Conservation (phyloP, 352 stramenopile species). For the Globisporangium ultimum region DNA sequence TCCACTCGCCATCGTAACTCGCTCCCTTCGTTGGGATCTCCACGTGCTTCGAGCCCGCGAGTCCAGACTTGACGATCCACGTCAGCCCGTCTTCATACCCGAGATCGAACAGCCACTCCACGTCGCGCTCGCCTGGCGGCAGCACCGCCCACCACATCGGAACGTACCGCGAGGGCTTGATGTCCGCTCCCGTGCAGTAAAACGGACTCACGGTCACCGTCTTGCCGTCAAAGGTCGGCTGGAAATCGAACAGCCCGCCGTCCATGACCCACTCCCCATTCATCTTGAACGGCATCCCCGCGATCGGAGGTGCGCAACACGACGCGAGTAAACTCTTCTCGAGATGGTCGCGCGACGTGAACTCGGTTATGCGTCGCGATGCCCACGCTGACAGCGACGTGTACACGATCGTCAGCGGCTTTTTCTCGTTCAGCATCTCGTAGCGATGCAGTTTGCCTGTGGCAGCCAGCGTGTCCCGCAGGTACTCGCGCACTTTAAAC, state of each 20-base stretch:
- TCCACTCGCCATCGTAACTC: slow-evolving; percentile 54
- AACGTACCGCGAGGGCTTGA: slow-evolving; percentile 88
- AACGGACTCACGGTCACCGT: slow-evolving; percentile 84
- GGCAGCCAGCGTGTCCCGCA: slow-evolving; percentile 41
- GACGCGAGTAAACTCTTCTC: slow-evolving; percentile 65
- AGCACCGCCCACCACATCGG: slow-evolving; percentile 86
- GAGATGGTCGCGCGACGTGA: slow-evolving; percentile 64
- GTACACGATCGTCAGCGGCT: slow-evolving; percentile 62
- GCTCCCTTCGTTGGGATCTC: slow-evolving; percentile 55
- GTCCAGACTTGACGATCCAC: slow-evolving; percentile 53
- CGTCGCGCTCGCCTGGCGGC: slow-evolving; percentile 56
- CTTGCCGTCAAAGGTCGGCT: slow-evolving; percentile 64
- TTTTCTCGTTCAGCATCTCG: slow-evolving; percentile 38
- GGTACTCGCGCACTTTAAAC: slow-evolving; percentile 66
- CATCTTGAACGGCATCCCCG: slow-evolving; percentile 77
- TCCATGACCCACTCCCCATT: slow-evolving; percentile 87
- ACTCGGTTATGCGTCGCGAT: slow-evolving; percentile 63
- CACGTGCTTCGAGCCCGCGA: slow-evolving; percentile 28
- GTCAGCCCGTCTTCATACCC: slow-evolving; percentile 78
- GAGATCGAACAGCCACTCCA: slow-evolving; percentile 84
- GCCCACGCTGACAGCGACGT: slow-evolving; percentile 65
- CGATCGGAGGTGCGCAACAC: slow-evolving; percentile 78
- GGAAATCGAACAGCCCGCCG: slow-evolving; percentile 79
- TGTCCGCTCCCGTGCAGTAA: slow-evolving; percentile 86
- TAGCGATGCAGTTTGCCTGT: slow-evolving; percentile 42